phyloP scores from a whole-genome alignment of 495 filamentous ascomycete species.

The Hyphodiscus hymeniophilus region DNA sequence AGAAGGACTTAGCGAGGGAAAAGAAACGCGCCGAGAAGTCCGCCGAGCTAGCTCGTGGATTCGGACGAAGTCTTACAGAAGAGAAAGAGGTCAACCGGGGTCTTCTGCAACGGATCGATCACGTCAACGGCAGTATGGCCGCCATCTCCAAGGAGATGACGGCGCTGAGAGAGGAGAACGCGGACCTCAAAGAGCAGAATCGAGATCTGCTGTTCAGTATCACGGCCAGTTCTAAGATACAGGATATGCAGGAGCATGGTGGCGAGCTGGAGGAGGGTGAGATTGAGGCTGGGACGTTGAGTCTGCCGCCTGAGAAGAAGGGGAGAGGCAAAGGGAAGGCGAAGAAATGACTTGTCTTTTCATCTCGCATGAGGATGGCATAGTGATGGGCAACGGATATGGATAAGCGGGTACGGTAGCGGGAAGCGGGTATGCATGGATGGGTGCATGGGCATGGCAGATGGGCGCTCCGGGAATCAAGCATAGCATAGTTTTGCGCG shows the following conservation, averaged over 20 bases:
- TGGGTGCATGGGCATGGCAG: too few species aligned
- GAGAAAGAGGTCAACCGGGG: slow-evolving; percentile 78
- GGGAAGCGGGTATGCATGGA: too few species aligned
- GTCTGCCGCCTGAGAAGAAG: slow-evolving; percentile 44
- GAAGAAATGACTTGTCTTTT: too few species aligned
- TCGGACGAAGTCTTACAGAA: slow-evolving; percentile 75
- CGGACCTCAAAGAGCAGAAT: slow-evolving; percentile 71
- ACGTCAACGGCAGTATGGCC: slow-evolving; percentile 51
- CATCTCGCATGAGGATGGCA: too few species aligned
- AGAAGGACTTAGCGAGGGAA: slow-evolving; percentile 61
- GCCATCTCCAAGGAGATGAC: slow-evolving; percentile 44
- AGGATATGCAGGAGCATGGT: slow-evolving; percentile 56
- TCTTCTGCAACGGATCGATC: slow-evolving; percentile 67
- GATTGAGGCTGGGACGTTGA: slow-evolving; percentile 45
- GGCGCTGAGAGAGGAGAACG: slow-evolving; percentile 45
- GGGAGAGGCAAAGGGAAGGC: slow-evolving; percentile 35
- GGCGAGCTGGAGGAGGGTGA: slow-evolving; percentile 50
- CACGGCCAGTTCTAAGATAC: slow-evolving; percentile 70
- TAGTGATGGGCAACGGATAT: too few species aligned
- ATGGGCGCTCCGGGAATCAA: too few species aligned
- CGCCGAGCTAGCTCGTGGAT: slow-evolving; percentile 60
- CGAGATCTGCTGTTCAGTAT: slow-evolving; percentile 90
- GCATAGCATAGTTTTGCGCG: too few species aligned
- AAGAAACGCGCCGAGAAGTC: slow-evolving; percentile 61
- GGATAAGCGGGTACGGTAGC: too few species aligned